Evolutionary conservation across 2,329 filamentous ascomycete genomes (phyloP).

Genomic region (Venturia effusa): DNA sequence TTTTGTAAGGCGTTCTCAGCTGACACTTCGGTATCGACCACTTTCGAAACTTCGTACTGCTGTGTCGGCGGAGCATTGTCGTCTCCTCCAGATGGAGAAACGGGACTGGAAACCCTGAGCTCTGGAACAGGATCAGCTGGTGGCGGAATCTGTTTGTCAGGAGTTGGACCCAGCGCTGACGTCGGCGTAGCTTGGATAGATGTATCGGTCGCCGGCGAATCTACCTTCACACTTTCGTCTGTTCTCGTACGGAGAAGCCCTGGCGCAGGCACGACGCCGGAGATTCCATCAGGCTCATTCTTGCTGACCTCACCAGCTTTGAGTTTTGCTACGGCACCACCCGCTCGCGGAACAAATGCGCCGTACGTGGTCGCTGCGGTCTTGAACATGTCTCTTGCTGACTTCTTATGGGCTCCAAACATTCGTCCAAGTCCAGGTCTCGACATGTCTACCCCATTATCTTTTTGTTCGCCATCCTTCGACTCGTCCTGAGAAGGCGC

Average conservation of each 20-base stretch:
- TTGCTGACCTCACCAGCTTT: slow-evolving; percentile 38
- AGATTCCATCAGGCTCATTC: slow-evolving; percentile 79
- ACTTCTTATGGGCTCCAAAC: slow-evolving; percentile 61
- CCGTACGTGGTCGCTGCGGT: slow-evolving; percentile 66
- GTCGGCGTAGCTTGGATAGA: slow-evolving; percentile 11
- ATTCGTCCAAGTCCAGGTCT: slow-evolving; percentile 81
- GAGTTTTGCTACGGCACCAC: slow-evolving; percentile 70
- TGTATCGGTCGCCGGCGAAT: not conserved
- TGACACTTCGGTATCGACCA: not conserved
- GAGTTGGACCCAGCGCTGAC: not conserved
- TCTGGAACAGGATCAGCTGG: not conserved
- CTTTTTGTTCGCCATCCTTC: slow-evolving; percentile 27
- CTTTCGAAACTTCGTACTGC: not conserved
- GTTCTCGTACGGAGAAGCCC: slow-evolving; percentile 3
- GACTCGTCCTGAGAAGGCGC: not conserved
- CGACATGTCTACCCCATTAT: slow-evolving; percentile 37
- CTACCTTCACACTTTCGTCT: slow-evolving; percentile 5
- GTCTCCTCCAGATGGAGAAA: not conserved
- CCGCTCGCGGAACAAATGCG: slow-evolving; percentile 76
- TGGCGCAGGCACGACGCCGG: slow-evolving; percentile 74
- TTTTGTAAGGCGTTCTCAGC: slow-evolving; percentile 15
- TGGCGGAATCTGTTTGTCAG: not conserved
- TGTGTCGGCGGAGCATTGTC: not conserved
- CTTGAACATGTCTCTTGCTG: slow-evolving; percentile 63
- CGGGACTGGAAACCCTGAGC: slow-evolving; percentile 9